A percentile compares a stretch with the other conserved stretches of the same genome.
Conservation (phyloP, 2,329 filamentous ascomycete species). For the Exophiala bonariae region DNA sequence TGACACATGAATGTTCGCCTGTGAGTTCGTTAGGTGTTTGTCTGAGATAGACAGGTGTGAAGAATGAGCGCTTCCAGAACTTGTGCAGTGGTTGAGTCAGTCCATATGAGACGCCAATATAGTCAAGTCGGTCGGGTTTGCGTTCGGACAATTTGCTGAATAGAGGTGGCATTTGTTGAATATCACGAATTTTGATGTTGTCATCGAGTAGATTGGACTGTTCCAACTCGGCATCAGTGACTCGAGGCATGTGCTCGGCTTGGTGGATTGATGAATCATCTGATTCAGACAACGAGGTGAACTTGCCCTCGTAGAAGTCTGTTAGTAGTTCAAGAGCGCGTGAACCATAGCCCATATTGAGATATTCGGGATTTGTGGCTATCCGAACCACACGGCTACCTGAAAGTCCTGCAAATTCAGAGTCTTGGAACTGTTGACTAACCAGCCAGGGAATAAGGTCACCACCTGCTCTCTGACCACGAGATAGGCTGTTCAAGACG, state of each 20-base stretch:
- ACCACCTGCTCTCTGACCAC: slow-evolving; percentile 84
- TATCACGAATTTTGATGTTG: slow-evolving; percentile 86
- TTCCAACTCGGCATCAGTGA: slow-evolving; percentile 79
- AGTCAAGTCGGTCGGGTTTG: slow-evolving; percentile 78
- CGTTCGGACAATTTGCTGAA: slow-evolving; percentile 87
- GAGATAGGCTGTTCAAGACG: slow-evolving; percentile 82
- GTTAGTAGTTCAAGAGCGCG: slow-evolving; percentile 82
- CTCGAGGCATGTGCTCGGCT: slow-evolving; percentile 67
- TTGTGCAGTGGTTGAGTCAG: slow-evolving; percentile 84
- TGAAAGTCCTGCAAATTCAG: slow-evolving; percentile 90
- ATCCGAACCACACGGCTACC: slow-evolving; percentile 92
- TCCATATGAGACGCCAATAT: slow-evolving; percentile 93
- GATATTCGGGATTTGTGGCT: slow-evolving; percentile 92
- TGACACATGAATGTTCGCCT: slow-evolving; percentile 95
- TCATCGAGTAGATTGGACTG: slow-evolving; percentile 77
- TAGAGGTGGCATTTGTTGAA: slow-evolving; percentile 86
- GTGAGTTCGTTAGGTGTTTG: slow-evolving; percentile 97
- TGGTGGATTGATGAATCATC: slow-evolving; percentile 40
- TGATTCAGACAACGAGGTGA: slow-evolving; percentile 77
- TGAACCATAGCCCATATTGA: slow-evolving; percentile 88
- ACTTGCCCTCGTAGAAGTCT: slow-evolving; percentile 94
- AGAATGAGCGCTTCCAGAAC: slow-evolving; percentile 91
- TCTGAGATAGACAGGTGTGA: slow-evolving; percentile 86
- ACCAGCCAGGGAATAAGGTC: slow-evolving; percentile 98
- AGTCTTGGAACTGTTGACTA: slow-evolving; percentile 96